These are phyloP conservation scores for Dicorynia guianensis DNA, from an alignment of 306 rosid genomes.

Conservation along the genomic window DNA sequence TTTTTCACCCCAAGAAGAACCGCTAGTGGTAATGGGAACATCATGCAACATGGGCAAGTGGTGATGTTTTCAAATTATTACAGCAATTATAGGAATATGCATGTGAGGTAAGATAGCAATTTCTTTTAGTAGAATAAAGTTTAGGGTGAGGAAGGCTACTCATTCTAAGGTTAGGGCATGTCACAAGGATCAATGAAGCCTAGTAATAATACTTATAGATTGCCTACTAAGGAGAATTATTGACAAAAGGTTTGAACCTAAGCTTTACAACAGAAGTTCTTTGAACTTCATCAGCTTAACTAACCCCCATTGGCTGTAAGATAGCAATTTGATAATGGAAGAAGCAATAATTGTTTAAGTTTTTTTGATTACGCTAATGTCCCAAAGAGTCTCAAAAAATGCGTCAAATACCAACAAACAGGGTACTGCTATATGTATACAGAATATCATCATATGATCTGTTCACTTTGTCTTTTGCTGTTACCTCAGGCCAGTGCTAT, in stretches of 20 bases:
- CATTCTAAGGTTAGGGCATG: too few relatives aligned
- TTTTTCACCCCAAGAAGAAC: not conserved
- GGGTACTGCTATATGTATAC: not conserved
- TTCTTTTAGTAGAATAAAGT: too few relatives aligned
- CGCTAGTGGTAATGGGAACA: not conserved
- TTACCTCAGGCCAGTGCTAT: conserved; percentile 35
- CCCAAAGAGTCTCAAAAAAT: conserved; percentile 37
- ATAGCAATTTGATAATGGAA: conserved; percentile 18
- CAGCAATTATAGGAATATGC: not conserved
- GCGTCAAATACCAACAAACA: conserved; percentile 40
- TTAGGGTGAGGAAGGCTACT: too few relatives aligned
- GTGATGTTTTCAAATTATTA: too few relatives aligned
- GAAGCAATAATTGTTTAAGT: not conserved
- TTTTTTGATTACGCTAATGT: conserved; percentile 35
- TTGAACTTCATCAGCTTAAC: too few relatives aligned
- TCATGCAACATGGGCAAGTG: not conserved
- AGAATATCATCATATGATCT: conserved; percentile 46
- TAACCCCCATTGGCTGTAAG: too few relatives aligned
- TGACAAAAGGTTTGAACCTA: too few relatives aligned
- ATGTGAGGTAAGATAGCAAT: conserved; percentile 28
- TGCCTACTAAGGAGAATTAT: too few relatives aligned
- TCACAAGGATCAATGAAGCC: too few relatives aligned
- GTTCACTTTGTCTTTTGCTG: conserved; percentile 50
- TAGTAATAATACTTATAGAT: too few relatives aligned
- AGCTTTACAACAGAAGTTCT: too few relatives aligned